A percentile compares a stretch with the other conserved stretches of the same genome.
phyloP scores from a whole-genome alignment of 306 rosid genomes.

The Hippophae gyantsensis region DNA sequence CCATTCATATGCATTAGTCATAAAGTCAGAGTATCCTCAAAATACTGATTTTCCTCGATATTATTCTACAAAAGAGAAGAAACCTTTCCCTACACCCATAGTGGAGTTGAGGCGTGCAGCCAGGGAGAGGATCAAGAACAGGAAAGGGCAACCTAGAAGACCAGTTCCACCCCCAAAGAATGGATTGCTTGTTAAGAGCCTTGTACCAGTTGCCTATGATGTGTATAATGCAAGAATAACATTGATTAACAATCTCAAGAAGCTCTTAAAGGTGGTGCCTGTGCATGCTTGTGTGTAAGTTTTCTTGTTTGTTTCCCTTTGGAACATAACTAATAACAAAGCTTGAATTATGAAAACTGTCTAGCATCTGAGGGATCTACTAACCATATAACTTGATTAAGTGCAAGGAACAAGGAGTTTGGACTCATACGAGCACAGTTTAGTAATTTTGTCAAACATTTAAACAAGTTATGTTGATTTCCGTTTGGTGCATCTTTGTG shows the following conservation, averaged over 20 bases:
- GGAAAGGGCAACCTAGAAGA: slow-evolving; percentile 49
- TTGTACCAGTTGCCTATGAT: slow-evolving; percentile 60
- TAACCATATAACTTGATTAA: no score
- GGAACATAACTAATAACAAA: neutral
- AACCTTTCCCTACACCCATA: slow-evolving; percentile 78
- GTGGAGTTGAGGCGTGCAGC: slow-evolving; percentile 87
- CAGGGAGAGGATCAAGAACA: slow-evolving; percentile 81
- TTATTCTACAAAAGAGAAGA: slow-evolving; percentile 75
- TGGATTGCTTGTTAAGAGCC: slow-evolving; percentile 71
- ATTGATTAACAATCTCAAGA: slow-evolving; percentile 83
- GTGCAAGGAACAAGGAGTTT: no score
- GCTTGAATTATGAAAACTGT: neutral
- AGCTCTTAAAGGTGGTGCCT: slow-evolving; percentile 62
- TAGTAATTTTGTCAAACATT: no score
- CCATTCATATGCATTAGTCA: slow-evolving; percentile 21
- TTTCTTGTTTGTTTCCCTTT: slow-evolving; percentile 13
- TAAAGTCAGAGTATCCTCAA: slow-evolving; percentile 58
- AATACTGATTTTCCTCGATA: slow-evolving; percentile 67
- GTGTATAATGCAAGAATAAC: slow-evolving; percentile 72
- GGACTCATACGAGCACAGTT: no score
- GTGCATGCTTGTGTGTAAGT: slow-evolving; percentile 91
- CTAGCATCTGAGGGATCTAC: neutral
- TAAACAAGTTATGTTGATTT: no score
- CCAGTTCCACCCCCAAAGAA: slow-evolving; percentile 67
- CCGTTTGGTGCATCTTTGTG: no score